These are phyloP conservation scores for Phytophthora macrochlamydospora DNA, from an alignment of 352 stramenopile species.

Conservation along the genomic window DNA sequence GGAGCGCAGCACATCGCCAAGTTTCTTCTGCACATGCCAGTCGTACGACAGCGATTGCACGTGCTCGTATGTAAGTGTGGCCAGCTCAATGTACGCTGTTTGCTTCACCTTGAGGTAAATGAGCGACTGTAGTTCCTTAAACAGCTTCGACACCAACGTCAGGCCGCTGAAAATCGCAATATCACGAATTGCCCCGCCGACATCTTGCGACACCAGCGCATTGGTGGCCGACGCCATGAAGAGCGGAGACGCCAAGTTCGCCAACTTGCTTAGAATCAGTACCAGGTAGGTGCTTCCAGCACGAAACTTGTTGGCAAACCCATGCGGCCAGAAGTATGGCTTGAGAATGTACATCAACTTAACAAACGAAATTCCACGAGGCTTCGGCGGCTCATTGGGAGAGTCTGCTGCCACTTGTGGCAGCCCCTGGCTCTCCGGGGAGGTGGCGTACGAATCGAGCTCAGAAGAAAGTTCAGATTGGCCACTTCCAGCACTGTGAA, in stretches of 20 bases:
- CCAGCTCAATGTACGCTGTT: constrained; percentile 97
- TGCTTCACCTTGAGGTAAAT: constrained; percentile 97
- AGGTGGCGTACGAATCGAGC: constrained; percentile 45
- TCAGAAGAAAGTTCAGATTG: constrained; percentile 71
- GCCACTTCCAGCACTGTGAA: constrained; percentile 87
- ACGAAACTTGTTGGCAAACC: constrained; percentile 72
- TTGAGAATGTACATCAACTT: constrained; percentile 88
- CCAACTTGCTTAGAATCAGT: constrained; percentile 92
- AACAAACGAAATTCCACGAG: constrained; percentile 79
- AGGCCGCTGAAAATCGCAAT: constrained; percentile 83
- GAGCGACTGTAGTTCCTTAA: constrained; percentile 96
- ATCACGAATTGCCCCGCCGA: constrained; percentile 52
- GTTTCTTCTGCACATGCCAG: constrained; percentile 98
- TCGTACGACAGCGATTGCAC: constrained; percentile 96
- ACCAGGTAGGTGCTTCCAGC: constrained; percentile 93
- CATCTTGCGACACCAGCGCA: constrained; percentile 74
- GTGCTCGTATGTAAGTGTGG: constrained; percentile 96
- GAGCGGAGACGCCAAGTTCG: constrained; percentile 92
- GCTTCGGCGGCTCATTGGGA: constrained; percentile 27
- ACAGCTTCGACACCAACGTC: constrained; percentile 87
- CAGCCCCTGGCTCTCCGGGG: constrained; percentile 24
- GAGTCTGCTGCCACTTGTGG: constrained; percentile 37
- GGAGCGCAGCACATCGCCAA: constrained; percentile 95
- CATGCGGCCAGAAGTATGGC: constrained; percentile 88
- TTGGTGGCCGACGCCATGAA: constrained; percentile 95